Evolutionary conservation across 768 basidiomycete species (phyloP), one percentile per base, ranked within the genome.

Genomic region (Phanerochaete carnosa): DNA sequence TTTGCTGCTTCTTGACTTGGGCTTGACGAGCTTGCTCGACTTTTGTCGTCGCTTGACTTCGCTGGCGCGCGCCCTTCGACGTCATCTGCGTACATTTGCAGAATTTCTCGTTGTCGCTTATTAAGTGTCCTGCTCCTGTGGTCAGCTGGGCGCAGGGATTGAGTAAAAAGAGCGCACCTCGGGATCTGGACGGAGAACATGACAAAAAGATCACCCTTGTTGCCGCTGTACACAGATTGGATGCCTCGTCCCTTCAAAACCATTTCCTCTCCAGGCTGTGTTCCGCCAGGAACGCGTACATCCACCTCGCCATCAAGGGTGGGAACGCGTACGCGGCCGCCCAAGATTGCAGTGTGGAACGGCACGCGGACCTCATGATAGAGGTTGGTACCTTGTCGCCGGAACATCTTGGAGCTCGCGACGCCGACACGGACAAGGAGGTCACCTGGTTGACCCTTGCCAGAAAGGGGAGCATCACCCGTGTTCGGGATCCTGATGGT

Each of bases 231-330:
- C 7, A 90, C 79, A 25, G 84, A 79, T 47, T 83, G 72, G 13
- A 98, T 86, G 30, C 97, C 97, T 56, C 92, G 85, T 43, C 88
- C 87, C 76, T 90, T 91, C 68, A 99, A 76, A 23, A 97, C 92
- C 86, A 96, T 95, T 73, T 98, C 95, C 77, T 98, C 94, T 19
- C 95, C 95, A 70, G 90, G 94, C 75, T 98, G 97, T 2, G 96
- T 98, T 47, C 97, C 96, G 23, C 81, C 80, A 58, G 95, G 93
- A 45, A 99, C 84, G 64, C 91, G 89, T 45, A 98, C 92, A 60
- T 98, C 95, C 1, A 98, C 94, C 47, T 97, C 93, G 26, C 95
- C 94, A 62, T 98, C 95, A 22, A 98, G 79, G 46, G 97, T 99
- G 26, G 95, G 94, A 28, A 99, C 91, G 30, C 94, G 84, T 47